Percentiles rank a stretch among this genome's conserved stretches.
phyloP scores from a whole-genome alignment of 768 basidiomycete species.

The Amanita muscaria region DNA sequence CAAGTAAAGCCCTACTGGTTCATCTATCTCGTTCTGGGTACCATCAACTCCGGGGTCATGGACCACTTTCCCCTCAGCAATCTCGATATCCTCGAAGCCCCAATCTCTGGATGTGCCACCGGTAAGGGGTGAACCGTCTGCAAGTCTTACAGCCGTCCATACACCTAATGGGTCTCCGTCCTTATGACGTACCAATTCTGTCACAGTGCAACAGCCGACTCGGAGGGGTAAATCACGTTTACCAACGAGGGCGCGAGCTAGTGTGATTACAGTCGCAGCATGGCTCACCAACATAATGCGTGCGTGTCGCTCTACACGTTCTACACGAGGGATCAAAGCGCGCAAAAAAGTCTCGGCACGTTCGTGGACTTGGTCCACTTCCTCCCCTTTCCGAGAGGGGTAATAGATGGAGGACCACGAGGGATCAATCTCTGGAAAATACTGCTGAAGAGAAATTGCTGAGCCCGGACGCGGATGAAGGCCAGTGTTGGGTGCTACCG shows the following conservation, averaged over 20 bases:
- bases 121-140: conserved; percentile 48
- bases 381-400: conserved; percentile 68
- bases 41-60: conserved; percentile 62
- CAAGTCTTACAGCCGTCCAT: conserved; percentile 42
- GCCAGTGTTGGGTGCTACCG: conserved; percentile 54
- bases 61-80: conserved; percentile 58
- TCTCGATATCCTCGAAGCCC: conserved; percentile 71
- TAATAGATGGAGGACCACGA: conserved; percentile 57
- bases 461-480: conserved; percentile 67
- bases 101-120: conserved; percentile 60
- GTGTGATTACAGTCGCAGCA: conserved; percentile 64
- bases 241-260: conserved; percentile 50
- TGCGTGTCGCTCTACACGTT: conserved; percentile 33
- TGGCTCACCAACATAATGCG: conserved; percentile 61
- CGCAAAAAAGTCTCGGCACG: conserved; percentile 46
- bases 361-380: conserved; percentile 49
- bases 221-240: conserved; percentile 44
- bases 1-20: conserved; percentile 9
- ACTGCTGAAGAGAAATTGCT: conserved; percentile 41
- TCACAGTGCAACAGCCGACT: conserved; percentile 71
- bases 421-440: conserved; percentile 58
- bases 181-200: conserved; percentile 37
- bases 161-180: conserved; percentile 23
- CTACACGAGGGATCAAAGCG: conserved; percentile 42
- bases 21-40: conserved; percentile 49